These are phyloP conservation scores for Cronartium ribicola DNA, from an alignment of 1,284 basidiomycete genomes.

Conservation along the genomic window DNA sequence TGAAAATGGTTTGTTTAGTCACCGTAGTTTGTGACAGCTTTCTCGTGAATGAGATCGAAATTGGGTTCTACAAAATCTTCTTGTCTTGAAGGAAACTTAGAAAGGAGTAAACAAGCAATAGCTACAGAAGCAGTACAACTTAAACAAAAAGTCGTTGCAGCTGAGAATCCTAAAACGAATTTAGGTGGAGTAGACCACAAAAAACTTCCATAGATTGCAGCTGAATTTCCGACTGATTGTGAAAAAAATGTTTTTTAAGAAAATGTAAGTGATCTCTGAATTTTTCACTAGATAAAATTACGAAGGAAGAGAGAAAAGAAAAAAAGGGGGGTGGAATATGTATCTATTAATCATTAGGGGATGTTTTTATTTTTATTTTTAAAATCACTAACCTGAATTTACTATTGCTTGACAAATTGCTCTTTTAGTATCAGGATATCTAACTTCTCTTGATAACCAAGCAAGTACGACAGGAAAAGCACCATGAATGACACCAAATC, in stretches of 20 bases:
- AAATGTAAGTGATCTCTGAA: too few species aligned
- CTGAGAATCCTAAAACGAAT: slow-evolving; percentile 13
- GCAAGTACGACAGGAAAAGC: slow-evolving; percentile 54
- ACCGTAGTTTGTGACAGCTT: too few species aligned
- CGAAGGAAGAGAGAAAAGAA: neutral
- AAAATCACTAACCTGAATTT: slow-evolving; percentile 47
- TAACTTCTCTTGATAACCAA: slow-evolving; percentile 53
- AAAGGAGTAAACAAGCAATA: neutral
- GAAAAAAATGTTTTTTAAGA: slow-evolving; percentile 23
- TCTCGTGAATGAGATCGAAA: too few species aligned
- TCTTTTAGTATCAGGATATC: slow-evolving; percentile 53
- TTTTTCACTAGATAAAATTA: neutral
- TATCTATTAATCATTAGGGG: neutral
- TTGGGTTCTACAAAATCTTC: too few species aligned
- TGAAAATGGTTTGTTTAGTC: too few species aligned
- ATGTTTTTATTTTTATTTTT: too few species aligned
- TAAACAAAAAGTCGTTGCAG: slow-evolving; percentile 7
- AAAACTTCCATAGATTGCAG: slow-evolving; percentile 56
- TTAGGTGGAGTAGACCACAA: slow-evolving; percentile 52
- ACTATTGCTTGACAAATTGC: slow-evolving; percentile 54
- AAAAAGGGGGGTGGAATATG: slow-evolving; percentile 43
- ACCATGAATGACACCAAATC: slow-evolving; percentile 55
- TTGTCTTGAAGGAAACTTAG: too few species aligned
- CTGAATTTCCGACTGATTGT: slow-evolving; percentile 48
- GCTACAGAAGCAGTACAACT: slow-evolving; percentile 1